Evolutionary conservation across 164 flowering plant species (phyloP), one percentile per base, ranked within the genome.

Genomic region (Hamamelis virginiana): DNA sequence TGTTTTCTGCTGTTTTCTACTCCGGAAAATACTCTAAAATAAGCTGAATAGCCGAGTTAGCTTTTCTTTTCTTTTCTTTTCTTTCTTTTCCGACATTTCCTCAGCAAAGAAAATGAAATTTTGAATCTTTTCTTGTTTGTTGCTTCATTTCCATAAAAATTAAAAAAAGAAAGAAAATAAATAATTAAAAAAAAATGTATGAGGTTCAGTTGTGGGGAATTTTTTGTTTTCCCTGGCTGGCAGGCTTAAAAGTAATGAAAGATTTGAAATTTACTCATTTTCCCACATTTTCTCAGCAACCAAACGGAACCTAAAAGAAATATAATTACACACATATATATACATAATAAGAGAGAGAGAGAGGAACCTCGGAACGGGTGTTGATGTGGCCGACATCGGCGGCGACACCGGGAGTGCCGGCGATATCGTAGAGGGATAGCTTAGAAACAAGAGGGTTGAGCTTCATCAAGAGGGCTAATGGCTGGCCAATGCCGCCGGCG

Each of bases 341-440:
- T 33, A 33, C 6, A 33, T 33, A 33, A 2, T 2, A 6, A 33
- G 41, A 33, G 6, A 33, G 41, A 33, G n/a, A 33, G 41, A 6
- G 2, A 2, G 41, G 41, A 55, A 62, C 92, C 85, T 83, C 72
- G 62, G 92, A 84, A 66, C 87, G 75, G 64, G 88, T 82, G 80
- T 86, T 86, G 74, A 84, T 69, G 75, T 86, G 92, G 86, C 92
- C 76, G 71, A 85, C 82, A 63, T 87, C 91, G 69, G 89, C 88
- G 28, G 89, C 88, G 21, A 87, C 92, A 53, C 89, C 92, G 23
- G 86, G 87, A 8, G 87, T 84, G 0, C 83, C 86, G 33, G 88
- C 92, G 13, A 87, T 81, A 82, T 87, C 92, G 68, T 86, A 86
- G 59, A 84, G 88, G 12, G 88, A 48, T 46, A 87, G 87, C 18